Evolutionary conservation across 768 basidiomycete species (phyloP).

Genomic region (Pleurotus tuber-regium): DNA sequence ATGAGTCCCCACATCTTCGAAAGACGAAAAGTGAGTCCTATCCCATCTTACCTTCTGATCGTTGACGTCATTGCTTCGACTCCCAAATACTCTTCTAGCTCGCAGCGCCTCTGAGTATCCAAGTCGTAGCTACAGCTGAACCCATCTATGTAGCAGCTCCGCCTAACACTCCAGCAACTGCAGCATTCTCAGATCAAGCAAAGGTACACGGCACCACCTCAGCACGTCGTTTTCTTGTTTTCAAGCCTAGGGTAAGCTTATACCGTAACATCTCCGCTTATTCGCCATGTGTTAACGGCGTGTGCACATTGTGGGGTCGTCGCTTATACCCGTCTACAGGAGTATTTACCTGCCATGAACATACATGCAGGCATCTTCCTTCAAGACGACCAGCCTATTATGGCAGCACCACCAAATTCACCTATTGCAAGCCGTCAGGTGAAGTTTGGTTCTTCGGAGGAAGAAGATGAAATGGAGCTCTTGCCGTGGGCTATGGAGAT

Average conservation of each 20-base stretch:
- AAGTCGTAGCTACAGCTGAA: too few species aligned
- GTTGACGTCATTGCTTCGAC: too few species aligned
- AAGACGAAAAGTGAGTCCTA: too few species aligned
- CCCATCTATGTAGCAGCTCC: too few species aligned
- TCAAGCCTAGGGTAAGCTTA: conserved; percentile 7
- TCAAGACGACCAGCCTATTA: background rate
- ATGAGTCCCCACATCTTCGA: too few species aligned
- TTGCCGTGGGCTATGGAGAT: background rate
- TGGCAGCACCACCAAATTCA: background rate
- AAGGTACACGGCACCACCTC: background rate
- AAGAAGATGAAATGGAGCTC: background rate
- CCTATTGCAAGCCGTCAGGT: background rate
- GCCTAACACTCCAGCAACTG: too few species aligned
- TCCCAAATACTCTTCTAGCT: too few species aligned
- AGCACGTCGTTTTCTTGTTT: background rate
- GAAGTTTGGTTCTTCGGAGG: conserved; percentile 3
- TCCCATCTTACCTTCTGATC: too few species aligned
- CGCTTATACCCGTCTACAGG: background rate
- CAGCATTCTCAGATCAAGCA: background rate
- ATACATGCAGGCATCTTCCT: background rate
- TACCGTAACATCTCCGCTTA: background rate
- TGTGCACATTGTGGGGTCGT: background rate
- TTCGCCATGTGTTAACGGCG: conserved; percentile 1
- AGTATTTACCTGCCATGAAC: background rate
- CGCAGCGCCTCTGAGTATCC: too few species aligned